Conservation (phyloP, 208 protist species). For the Lotmaria passim region DNA sequence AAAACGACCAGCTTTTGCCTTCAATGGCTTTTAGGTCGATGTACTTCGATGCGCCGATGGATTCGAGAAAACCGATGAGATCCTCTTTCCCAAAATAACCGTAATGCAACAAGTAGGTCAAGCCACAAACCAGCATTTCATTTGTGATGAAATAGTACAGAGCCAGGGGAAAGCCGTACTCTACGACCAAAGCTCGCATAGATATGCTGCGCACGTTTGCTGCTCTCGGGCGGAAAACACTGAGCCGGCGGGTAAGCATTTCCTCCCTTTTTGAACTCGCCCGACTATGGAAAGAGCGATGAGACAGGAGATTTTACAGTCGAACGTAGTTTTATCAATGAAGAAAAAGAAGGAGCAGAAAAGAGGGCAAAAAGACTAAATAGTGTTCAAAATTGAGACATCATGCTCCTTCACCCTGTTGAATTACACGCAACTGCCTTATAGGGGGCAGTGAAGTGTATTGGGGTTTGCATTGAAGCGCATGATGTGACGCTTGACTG, state of each 20-base stretch:
- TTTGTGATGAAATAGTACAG: conserved; percentile 67
- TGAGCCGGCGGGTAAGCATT: conserved; percentile 17
- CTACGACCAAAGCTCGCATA: conserved; percentile 32
- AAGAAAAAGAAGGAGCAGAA: neutral
- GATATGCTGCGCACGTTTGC: conserved; percentile 10
- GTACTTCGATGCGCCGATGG: conserved; percentile 43
- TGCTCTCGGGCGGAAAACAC: neutral
- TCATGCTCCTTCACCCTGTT: too few species aligned
- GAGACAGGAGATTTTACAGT: neutral
- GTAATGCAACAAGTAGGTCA: conserved; percentile 66
- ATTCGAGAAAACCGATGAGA: conserved; percentile 48
- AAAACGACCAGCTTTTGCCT: conserved; percentile 53
- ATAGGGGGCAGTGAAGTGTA: too few species aligned
- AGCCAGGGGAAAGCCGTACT: conserved; percentile 44
- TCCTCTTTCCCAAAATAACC: conserved; percentile 61
- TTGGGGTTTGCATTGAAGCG: too few species aligned
- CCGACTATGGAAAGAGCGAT: neutral
- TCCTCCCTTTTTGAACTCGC: neutral
- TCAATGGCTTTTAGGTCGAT: conserved; percentile 43
- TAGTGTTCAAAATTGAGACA: too few species aligned
- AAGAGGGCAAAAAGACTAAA: neutral
- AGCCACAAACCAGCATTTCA: conserved; percentile 43
- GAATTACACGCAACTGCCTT: too few species aligned
- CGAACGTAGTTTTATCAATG: too few species aligned
- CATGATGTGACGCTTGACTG: too few species aligned